Conservation (phyloP, 345 rosid species). For the Draba incana region DNA sequence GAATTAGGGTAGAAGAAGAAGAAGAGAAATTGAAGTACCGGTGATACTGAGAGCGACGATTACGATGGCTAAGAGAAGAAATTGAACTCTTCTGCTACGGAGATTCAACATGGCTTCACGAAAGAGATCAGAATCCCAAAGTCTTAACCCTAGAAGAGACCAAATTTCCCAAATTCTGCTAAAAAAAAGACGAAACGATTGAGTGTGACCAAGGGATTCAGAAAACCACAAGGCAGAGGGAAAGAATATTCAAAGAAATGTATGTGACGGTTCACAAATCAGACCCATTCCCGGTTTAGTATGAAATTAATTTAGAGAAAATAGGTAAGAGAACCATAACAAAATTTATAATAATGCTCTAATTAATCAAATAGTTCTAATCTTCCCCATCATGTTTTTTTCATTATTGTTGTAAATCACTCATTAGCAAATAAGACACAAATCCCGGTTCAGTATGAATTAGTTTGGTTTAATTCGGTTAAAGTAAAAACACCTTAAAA, state of each 20-base stretch:
- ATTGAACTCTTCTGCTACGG: slow-evolving; percentile 50
- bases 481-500: not conserved
- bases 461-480: slow-evolving; percentile 17
- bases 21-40: slow-evolving; percentile 46
- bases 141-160: slow-evolving; percentile 6
- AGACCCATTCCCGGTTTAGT: slow-evolving; percentile 20
- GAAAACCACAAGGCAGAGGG: slow-evolving; percentile 28
- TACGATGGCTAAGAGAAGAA: slow-evolving; percentile 56
- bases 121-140: not conserved
- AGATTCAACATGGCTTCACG: slow-evolving; percentile 66
- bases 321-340: too few relatives aligned
- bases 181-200: not conserved
- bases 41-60: slow-evolving; percentile 67
- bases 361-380: too few relatives aligned
- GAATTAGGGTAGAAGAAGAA: slow-evolving; percentile 12
- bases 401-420: too few relatives aligned
- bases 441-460: not conserved
- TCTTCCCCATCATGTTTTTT: too few relatives aligned
- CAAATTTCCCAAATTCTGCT: slow-evolving; percentile 5
- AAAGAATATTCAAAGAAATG: slow-evolving; percentile 28
- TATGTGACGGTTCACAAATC: not conserved
- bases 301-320: not conserved
- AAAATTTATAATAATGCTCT: too few relatives aligned
- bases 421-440: too few relatives aligned
- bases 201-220: slow-evolving; percentile 24